Percentiles rank a stretch among this genome's conserved stretches.
Conservation (phyloP, 352 stramenopile genomes). For the Globisporangium irregulare region DNA sequence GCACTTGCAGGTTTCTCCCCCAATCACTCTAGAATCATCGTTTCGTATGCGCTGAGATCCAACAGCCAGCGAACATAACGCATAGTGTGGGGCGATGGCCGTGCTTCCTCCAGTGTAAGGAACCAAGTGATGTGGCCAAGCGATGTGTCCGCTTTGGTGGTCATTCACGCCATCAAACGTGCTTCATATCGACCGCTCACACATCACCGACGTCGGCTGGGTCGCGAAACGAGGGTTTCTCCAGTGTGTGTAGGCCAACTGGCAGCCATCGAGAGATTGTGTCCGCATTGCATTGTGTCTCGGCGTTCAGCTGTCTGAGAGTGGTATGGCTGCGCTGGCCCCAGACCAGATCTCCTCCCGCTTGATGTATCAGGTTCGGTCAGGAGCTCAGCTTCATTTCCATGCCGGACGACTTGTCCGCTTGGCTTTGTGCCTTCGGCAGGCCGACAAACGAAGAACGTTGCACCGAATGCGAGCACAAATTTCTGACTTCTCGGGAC, state of each 20-base stretch:
- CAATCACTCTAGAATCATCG: too few relatives aligned
- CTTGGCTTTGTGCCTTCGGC: not conserved
- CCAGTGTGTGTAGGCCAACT: too few relatives aligned
- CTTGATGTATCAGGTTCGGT: not conserved
- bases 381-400: too few relatives aligned
- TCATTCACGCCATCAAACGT: not conserved
- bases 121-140: not conserved
- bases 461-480: not conserved
- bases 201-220: not conserved
- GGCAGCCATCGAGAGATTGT: not conserved
- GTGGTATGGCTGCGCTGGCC: not conserved
- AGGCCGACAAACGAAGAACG: slow-evolving; percentile 1
- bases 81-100: not conserved
- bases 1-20: not conserved
- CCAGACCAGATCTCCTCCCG: not conserved
- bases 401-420: not conserved
- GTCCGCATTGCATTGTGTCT: not conserved
- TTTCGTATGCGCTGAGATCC: too few relatives aligned
- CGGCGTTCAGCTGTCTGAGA: not conserved
- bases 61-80: too few relatives aligned
- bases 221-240: not conserved
- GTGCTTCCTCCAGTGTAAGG: not conserved
- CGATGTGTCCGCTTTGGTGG: not conserved
- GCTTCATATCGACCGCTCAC: not conserved
- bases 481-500: not conserved